These are phyloP conservation scores for Termitomyces heimii DNA, from an alignment of 768 basidiomycete species.

Conservation along the genomic window DNA sequence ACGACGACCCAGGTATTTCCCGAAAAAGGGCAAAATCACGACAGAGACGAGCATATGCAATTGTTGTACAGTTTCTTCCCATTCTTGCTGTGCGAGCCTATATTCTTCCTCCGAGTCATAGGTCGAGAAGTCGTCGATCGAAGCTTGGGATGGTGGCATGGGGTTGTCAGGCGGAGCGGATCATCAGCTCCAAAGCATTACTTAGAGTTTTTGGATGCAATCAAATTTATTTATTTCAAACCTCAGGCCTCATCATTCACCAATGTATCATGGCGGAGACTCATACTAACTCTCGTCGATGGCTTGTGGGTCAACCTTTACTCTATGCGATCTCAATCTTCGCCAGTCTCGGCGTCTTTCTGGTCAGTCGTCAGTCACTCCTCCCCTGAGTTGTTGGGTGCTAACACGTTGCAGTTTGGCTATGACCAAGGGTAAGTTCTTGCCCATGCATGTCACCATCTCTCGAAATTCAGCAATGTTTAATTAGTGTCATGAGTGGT, in stretches of 20 bases:
- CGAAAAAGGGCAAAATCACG: conserved; percentile 79
- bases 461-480: conserved; percentile 9
- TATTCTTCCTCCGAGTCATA: conserved; percentile 69
- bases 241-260: conserved; percentile 14
- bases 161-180: background rate
- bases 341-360: conserved; percentile 79
- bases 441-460: conserved; percentile 10
- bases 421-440: conserved; percentile 77
- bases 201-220: background rate
- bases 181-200: conserved; percentile 6
- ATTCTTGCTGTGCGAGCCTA: conserved; percentile 78
- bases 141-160: conserved; percentile 61
- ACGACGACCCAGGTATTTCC: conserved; percentile 82
- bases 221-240: background rate
- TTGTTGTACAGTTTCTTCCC: conserved; percentile 87
- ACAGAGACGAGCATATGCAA: conserved; percentile 75
- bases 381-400: background rate
- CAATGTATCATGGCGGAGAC: conserved; percentile 52
- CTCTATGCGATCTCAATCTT: conserved; percentile 79
- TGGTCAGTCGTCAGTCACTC: conserved; percentile 44
- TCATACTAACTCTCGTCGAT: conserved; percentile 25
- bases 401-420: conserved; percentile 49
- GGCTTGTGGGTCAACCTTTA: conserved; percentile 72
- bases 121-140: conserved; percentile 53
- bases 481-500: conserved; percentile 76